Evolutionary conservation across 2,329 filamentous ascomycete genomes (phyloP).

Genomic region (Leptoxyphium fumago): DNA sequence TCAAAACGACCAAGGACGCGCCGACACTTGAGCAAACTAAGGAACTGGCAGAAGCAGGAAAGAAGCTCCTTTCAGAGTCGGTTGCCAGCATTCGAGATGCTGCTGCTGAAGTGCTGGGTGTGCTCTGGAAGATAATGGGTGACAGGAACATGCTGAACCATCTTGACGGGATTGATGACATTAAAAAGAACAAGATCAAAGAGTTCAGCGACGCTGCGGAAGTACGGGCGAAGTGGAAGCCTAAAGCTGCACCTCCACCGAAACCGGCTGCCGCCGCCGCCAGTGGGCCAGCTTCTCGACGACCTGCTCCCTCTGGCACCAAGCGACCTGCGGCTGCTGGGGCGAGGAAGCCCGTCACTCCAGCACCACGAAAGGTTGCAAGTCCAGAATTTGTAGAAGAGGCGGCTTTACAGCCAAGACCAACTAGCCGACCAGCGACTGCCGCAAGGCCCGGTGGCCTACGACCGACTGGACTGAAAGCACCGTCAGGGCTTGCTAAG

Average conservation of each 20-base stretch:
- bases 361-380: conserved; percentile 23
- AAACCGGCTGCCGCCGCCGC: conserved; percentile 29
- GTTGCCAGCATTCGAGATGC: conserved; percentile 74
- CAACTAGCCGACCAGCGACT: conserved; percentile 38
- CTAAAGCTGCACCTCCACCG: conserved; percentile 56
- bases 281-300: conserved; percentile 38
- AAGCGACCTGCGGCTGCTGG: conserved; percentile 28
- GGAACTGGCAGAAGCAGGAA: conserved; percentile 71
- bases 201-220: conserved; percentile 74
- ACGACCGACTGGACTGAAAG: conserved; percentile 22
- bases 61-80: conserved; percentile 81
- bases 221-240: conserved; percentile 82
- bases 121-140: conserved; percentile 96
- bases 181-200: conserved; percentile 88
- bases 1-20: conserved; percentile 69
- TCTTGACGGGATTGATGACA: conserved; percentile 85
- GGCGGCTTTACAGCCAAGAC: conserved; percentile 43
- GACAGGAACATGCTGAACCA: conserved; percentile 90
- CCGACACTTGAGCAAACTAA: conserved; percentile 74
- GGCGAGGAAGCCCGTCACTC: conserved; percentile 34
- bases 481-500: conserved; percentile 28
- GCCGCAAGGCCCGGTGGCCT: conserved; percentile 25
- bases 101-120: conserved; percentile 83
- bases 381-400: conserved; percentile 31
- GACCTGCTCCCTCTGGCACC: conserved; percentile 35